These are phyloP conservation scores for Starmerella tilneyi DNA, from an alignment of 805 yeast species.

Conservation along the genomic window DNA sequence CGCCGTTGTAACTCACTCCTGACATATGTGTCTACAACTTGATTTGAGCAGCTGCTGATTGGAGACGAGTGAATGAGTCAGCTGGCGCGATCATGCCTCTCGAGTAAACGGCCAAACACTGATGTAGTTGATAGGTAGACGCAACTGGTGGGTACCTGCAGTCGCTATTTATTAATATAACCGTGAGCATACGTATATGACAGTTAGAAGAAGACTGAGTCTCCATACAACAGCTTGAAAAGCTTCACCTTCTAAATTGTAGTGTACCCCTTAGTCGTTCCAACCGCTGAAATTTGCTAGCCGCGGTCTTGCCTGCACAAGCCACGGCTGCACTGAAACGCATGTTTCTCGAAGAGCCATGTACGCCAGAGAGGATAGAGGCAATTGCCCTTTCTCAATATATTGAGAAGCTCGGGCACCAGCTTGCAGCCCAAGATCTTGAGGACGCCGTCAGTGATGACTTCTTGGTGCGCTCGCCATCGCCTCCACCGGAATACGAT, in stretches of 20 bases:
- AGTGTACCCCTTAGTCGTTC: no score
- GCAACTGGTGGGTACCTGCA: no score
- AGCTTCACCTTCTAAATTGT: no score
- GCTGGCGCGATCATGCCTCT: not conserved
- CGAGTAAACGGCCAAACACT: no score
- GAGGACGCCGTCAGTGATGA: constrained; percentile 30
- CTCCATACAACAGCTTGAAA: no score
- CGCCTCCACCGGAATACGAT: constrained; percentile 92
- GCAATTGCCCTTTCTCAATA: constrained; percentile 54
- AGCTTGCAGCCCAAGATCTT: constrained; percentile 30
- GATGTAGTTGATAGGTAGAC: no score
- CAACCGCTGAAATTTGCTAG: no score
- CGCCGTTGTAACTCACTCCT: constrained; percentile 31
- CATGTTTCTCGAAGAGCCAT: constrained; percentile 17
- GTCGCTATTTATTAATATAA: no score
- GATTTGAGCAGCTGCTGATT: not conserved
- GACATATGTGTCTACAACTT: constrained; percentile 18
- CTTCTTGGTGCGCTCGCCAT: constrained; percentile 52
- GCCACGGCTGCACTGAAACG: not conserved
- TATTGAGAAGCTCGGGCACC: constrained; percentile 66
- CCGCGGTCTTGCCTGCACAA: no score
- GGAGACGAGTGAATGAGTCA: constrained; percentile 1
- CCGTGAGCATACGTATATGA: no score
- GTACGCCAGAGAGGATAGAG: constrained; percentile 73
- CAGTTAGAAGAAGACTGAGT: no score